Percentiles rank a stretch among this genome's conserved stretches.
phyloP scores from a whole-genome alignment of 2,329 filamentous ascomycete genomes.

The Setomelanomma holmii region DNA sequence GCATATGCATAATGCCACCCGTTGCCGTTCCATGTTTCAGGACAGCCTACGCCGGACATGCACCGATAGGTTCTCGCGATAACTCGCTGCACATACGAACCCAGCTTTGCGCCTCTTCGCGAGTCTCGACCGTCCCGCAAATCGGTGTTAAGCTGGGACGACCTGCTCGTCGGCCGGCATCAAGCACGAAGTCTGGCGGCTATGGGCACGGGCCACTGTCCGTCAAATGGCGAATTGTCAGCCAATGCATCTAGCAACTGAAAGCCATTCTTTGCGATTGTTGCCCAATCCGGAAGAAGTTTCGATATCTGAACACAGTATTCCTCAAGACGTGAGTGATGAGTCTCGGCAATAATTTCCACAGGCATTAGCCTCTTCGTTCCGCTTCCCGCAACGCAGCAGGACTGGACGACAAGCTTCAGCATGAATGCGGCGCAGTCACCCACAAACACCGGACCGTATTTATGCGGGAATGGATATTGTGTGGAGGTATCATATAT shows the following conservation, averaged over 20 bases:
- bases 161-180: constrained; percentile 15
- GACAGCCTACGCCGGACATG: neutral
- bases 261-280: constrained; percentile 12
- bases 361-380: constrained; percentile 10
- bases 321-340: neutral
- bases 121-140: neutral
- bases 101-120: neutral
- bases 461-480: neutral
- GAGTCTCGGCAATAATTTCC: constrained; percentile 15
- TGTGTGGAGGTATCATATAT: constrained; percentile 15
- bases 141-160: constrained; percentile 6
- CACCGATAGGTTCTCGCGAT: constrained; percentile 1
- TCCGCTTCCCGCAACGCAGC: constrained; percentile 1
- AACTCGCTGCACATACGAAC: neutral
- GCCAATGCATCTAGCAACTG: constrained; percentile 19
- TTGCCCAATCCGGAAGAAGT: constrained; percentile 11
- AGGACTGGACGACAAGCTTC: constrained; percentile 21
- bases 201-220: constrained; percentile 16
- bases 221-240: constrained; percentile 10
- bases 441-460: constrained; percentile 1
- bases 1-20: neutral
- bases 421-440: constrained; percentile 22
- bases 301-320: constrained; percentile 4
- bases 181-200: constrained; percentile 11
- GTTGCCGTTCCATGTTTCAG: neutral